Base-by-base conservation (phyloP, 2,329 filamentous ascomycete genomes). In the Rhynchosporium graminicola region DNA sequence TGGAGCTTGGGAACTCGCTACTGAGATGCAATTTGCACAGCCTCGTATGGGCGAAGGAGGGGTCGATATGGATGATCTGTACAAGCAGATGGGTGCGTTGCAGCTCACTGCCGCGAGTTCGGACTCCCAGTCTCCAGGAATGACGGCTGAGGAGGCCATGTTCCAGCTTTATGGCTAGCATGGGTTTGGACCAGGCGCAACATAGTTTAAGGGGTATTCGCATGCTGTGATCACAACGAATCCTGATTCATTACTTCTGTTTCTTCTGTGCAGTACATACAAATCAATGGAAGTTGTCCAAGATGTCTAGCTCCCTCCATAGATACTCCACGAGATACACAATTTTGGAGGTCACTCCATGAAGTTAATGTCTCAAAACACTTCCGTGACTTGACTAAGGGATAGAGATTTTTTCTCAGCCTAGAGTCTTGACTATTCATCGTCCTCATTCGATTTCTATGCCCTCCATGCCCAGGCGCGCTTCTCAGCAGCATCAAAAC, bases 401-500 rank as follows among this genome's bases (percentile, higher is more conserved):
- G 12, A 43, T 43, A n/a, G 13, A 12, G 4, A n/a, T 43, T 20
- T 20, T 20, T 20, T 20, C 20, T 20, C 20, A 20, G 20, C 20
- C 20, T 20, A 20, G 20, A 20, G 20, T 20, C 20, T 20, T 20
- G 20, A 20, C 1, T 20, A 20, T 20, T 20, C 20, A 20, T 20
- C 20, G 20, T 20, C 20, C 20, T 20, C 20, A 20, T 20, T 20
- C 20, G 1, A 20, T 20, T 26, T 29, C 36, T 63, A 69, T 3
- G 77, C 76, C 69, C 75, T 74, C 74, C 77, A 77, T 66, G 70
- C 77, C 76, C 76, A 79, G 13, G 69, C 70, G 61, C 74, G 76
- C 42, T 75, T 76, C 59, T 75, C 70, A 2, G 67, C 72, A 0
- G 74, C 71, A 67, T 78, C 76, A 15, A 74, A 74, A 68, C 77